Conservation (phyloP, 768 basidiomycete genomes). For the Hortiboletus flavorubellus region DNA sequence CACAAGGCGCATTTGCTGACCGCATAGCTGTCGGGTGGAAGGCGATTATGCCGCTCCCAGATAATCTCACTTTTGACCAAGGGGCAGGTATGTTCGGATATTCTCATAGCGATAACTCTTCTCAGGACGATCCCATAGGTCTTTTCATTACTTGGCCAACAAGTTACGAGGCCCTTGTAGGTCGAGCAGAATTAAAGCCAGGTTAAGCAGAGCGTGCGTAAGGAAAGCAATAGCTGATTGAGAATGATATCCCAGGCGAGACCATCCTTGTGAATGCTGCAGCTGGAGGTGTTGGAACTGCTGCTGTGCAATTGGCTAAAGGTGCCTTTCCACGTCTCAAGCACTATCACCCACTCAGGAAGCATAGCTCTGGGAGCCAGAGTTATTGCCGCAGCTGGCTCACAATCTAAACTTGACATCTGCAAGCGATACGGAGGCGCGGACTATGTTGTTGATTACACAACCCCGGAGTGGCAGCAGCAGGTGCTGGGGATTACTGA, state of each 20-base stretch:
- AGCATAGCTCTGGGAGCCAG: constrained; percentile 76
- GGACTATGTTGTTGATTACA: constrained; percentile 81
- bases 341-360: background rate
- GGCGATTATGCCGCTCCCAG: constrained; percentile 63
- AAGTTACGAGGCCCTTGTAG: constrained; percentile 87
- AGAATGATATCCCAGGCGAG: constrained; percentile 52
- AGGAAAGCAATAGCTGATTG: constrained; percentile 7
- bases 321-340: constrained; percentile 38
- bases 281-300: constrained; percentile 94
- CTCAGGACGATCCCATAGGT: constrained; percentile 39
- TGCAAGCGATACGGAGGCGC: constrained; percentile 76
- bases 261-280: constrained; percentile 92
- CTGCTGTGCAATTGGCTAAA: constrained; percentile 92
- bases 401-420: constrained; percentile 73
- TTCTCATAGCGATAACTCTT: background rate
- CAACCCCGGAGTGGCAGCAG: constrained; percentile 79
- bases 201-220: constrained; percentile 41
- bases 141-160: constrained; percentile 91
- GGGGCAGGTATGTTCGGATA: constrained; percentile 61
- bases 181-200: constrained; percentile 73
- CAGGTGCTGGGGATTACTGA: constrained; percentile 79
- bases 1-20: constrained; percentile 80
- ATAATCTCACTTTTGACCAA: constrained; percentile 75
- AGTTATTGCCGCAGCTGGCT: constrained; percentile 92
- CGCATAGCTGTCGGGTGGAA: constrained; percentile 55